phyloP scores from a whole-genome alignment of 148 eudicot genomes.

The Nyssa sinensis region DNA sequence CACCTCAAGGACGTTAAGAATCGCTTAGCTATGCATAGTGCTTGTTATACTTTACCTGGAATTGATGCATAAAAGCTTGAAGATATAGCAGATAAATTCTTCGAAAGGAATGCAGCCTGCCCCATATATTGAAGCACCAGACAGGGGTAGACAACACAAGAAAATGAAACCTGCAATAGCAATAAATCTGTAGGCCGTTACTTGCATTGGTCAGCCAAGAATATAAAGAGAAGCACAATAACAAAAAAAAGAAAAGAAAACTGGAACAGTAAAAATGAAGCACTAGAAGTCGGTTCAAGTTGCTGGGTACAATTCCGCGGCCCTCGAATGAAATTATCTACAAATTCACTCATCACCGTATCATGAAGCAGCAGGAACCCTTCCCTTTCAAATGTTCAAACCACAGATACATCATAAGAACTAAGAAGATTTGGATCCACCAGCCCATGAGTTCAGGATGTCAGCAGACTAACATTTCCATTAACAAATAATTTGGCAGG shows the following conservation, averaged over 20 bases:
- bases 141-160: slow-evolving; percentile 54
- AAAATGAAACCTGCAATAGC: slow-evolving; percentile 40
- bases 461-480: neutral
- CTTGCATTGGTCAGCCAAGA: neutral
- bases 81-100: slow-evolving; percentile 25
- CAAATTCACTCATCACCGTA: neutral
- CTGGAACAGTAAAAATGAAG: neutral
- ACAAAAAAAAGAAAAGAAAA: neutral
- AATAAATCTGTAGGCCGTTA: neutral
- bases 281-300: neutral
- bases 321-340: neutral
- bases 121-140: slow-evolving; percentile 59
- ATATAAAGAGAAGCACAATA: neutral
- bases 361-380: neutral
- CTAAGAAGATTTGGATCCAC: neutral
- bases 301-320: neutral
- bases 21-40: neutral
- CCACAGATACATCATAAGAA: no score
- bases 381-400: neutral
- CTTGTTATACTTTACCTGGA: slow-evolving; percentile 34
- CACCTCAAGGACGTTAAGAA: neutral
- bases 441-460: neutral
- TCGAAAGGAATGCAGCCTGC: slow-evolving; percentile 51
- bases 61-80: slow-evolving; percentile 39
- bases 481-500: no score